Evolutionary conservation across 345 rosid genomes (phyloP).

Genomic region (Dimocarpus longan): DNA sequence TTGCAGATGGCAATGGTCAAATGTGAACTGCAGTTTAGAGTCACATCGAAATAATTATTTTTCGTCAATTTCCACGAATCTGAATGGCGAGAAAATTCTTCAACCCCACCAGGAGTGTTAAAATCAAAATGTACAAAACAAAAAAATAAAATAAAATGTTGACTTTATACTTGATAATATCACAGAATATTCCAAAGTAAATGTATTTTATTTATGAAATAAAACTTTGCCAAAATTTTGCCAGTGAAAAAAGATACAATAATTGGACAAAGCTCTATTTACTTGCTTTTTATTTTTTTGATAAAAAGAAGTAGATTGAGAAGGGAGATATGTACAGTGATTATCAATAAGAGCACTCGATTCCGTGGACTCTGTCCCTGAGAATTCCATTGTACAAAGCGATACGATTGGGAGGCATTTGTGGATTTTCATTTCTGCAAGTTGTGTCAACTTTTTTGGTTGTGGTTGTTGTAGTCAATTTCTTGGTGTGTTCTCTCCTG

Average conservation of each 20-base stretch:
- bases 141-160: too few species aligned
- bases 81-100: not conserved
- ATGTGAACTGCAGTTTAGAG: not conserved
- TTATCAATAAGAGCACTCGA: conserved; percentile 46
- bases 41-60: too few species aligned
- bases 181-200: not conserved
- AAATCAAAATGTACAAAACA: too few species aligned
- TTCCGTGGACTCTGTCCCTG: conserved; percentile 53
- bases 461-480: not conserved
- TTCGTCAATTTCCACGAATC: not conserved
- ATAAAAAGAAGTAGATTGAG: too few species aligned
- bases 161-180: too few species aligned
- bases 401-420: conserved; percentile 59
- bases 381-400: conserved; percentile 74
- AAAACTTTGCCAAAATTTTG: not conserved
- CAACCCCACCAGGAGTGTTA: not conserved
- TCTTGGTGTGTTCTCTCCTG: conserved; percentile 38
- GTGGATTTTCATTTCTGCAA: conserved; percentile 53
- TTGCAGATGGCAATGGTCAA: not conserved
- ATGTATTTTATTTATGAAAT: not conserved
- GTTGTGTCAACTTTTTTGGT: conserved; percentile 24
- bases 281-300: too few species aligned
- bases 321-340: not conserved
- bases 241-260: not conserved
- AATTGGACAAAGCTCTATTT: not conserved